Evolutionary conservation across 108 stramenopile species (phyloP).

Genomic region (Nannochloropsis granulata): DNA sequence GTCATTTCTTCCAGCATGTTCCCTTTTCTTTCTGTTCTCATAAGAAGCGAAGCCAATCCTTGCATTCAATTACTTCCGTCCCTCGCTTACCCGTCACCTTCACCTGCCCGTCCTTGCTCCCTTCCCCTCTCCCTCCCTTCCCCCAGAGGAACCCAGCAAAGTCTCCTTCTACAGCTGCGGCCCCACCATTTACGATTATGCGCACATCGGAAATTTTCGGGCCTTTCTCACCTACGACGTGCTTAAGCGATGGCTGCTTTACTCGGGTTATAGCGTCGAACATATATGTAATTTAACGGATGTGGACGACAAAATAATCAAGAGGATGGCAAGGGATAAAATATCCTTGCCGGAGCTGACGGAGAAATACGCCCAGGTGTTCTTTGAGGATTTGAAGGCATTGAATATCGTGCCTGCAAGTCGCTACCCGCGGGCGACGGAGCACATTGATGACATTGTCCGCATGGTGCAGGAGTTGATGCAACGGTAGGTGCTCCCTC

Average conservation of each 20-base stretch:
- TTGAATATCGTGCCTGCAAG: constrained; percentile 69
- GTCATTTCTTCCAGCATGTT: not conserved
- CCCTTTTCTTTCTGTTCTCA: no score
- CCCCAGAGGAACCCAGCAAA: not conserved
- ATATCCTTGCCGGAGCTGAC: constrained; percentile 18
- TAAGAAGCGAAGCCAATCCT: no score
- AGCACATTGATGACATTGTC: constrained; percentile 88
- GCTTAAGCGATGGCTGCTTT: constrained; percentile 58
- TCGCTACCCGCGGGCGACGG: constrained; percentile 74
- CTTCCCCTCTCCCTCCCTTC: not conserved
- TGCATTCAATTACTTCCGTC: no score
- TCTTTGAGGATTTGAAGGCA: constrained; percentile 69
- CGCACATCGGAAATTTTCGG: constrained; percentile 92
- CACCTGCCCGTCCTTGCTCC: not conserved
- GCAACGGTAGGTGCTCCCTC: not conserved
- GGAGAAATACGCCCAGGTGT: constrained; percentile 53
- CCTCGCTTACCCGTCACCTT: no score
- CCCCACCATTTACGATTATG: constrained; percentile 91
- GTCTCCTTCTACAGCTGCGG: constrained; percentile 77
- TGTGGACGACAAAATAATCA: constrained; percentile 97
- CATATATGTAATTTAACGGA: constrained; percentile 92
- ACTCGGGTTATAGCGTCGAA: constrained; percentile 38
- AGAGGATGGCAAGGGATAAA: constrained; percentile 23
- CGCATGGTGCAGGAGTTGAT: constrained; percentile 48
- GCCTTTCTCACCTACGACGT: constrained; percentile 93